phyloP scores from a whole-genome alignment of 2,329 filamentous ascomycete species.

The Thielaviopsis musarum region DNA sequence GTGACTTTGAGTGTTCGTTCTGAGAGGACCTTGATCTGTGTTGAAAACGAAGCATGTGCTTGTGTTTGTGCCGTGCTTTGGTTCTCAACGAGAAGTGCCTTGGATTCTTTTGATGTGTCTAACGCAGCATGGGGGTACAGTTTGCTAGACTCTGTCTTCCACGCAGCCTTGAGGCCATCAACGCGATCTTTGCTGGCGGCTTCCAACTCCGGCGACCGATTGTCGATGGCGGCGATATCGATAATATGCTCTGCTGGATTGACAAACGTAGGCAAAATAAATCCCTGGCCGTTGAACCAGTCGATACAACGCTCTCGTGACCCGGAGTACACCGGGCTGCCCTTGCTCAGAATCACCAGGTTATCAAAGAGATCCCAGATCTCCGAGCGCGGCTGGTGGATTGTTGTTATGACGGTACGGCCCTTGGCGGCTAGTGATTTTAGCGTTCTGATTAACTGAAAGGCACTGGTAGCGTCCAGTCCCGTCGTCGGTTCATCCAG shows the following conservation, averaged over 20 bases:
- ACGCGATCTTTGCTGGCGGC: conserved; percentile 41
- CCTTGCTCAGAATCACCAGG: conserved; percentile 49
- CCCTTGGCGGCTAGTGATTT: conserved; percentile 52
- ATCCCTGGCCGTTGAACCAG: conserved; percentile 46
- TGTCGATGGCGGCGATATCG: conserved; percentile 59
- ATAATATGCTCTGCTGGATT: conserved; percentile 66
- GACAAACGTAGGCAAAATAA: conserved; percentile 50
- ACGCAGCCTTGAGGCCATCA: conserved; percentile 40
- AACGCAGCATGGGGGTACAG: background rate
- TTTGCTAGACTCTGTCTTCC: conserved; percentile 26
- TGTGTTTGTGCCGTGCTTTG: conserved; percentile 12
- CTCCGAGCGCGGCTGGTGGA: conserved; percentile 63
- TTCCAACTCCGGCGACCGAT: conserved; percentile 50
- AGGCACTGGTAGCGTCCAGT: conserved; percentile 61
- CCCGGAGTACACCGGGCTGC: conserved; percentile 53
- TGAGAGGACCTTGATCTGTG: conserved; percentile 50
- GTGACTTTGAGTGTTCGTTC: conserved; percentile 54
- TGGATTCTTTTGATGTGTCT: background rate
- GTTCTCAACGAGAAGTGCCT: background rate
- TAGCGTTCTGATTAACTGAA: conserved; percentile 53
- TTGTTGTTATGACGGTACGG: conserved; percentile 54
- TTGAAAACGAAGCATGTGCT: conserved; percentile 38
- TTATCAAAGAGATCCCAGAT: conserved; percentile 67
- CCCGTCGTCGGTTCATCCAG: conserved; percentile 68
- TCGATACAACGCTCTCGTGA: conserved; percentile 37